Evolutionary conservation across 352 stramenopile species (phyloP), one percentile per base, ranked within the genome.

Genomic region (Phytopythium chamaehyphon): DNA sequence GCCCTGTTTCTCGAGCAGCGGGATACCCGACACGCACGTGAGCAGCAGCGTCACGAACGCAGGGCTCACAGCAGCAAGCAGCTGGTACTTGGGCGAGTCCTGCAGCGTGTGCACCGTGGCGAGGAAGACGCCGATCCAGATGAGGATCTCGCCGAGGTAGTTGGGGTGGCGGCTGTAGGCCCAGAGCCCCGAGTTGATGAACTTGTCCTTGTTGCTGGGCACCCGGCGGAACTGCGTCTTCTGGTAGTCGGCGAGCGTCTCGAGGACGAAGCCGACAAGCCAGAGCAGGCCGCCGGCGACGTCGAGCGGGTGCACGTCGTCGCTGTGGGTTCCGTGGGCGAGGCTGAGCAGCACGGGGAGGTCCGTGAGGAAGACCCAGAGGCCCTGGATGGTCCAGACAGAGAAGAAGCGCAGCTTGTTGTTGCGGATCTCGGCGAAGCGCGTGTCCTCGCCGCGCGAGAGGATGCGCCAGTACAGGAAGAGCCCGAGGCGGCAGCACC

Each of bases 111-210:
- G 72, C 26, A 78, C 69, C 0, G 54, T 55, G 37, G 69, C 52
- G 28, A 76, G 23, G 59, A 83, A 88, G 40, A 85, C 58, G n/a
- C 71, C 76, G 47, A 84, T 40, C 89, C 89, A 97, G 66, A 96
- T 89, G 22, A 87, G 49, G 46, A 97, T 90, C 73, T 98, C 91
- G 21, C 87, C 89, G 26, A 92, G 80, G 68, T 97, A 97, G 62
- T 97, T 97, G 3, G 91, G 91, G 77, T 98, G 91, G 22, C 89
- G 81, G 55, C 72, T 93, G 55, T 90, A 95, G 46, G 61, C 54
- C 88, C 88, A 96, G 3, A 96, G 65, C 0, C 88, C 87, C 1
- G 55, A 62, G 15, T 72, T 70, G 47, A 96, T 96, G 55, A 95
- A 96, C 57, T 83, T 72, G 47, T 66, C 74, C 49, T 90, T 76